Conservation (phyloP, 1,139 yeast species). For the Debaryomyces sp. region DNA sequence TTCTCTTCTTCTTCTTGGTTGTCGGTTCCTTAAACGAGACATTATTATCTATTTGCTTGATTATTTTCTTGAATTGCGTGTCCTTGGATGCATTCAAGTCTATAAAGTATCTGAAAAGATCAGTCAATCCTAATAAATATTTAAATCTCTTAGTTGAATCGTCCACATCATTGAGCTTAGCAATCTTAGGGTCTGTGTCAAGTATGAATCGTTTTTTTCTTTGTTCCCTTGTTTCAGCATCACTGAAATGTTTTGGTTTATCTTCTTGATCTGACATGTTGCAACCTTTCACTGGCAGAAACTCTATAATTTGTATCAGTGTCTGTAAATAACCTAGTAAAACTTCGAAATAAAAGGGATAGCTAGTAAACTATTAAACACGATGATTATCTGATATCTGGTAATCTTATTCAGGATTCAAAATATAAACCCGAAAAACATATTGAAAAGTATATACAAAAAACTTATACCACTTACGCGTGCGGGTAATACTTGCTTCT, state of each 20-base stretch:
- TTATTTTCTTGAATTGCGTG: conserved; percentile 55
- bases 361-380: background rate
- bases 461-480: background rate
- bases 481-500: background rate
- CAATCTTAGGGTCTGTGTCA: conserved; percentile 53
- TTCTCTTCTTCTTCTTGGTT: conserved; percentile 21
- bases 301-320: background rate
- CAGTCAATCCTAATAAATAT: conserved; percentile 80
- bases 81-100: conserved; percentile 80
- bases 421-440: background rate
- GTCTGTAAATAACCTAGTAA: background rate
- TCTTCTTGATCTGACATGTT: conserved; percentile 4
- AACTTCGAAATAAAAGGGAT: background rate
- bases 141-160: conserved; percentile 82
- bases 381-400: background rate
- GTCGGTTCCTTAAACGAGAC: conserved; percentile 27
- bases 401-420: background rate
- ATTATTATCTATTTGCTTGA: conserved; percentile 47
- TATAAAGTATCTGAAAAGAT: conserved; percentile 85
- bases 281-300: conserved; percentile 5
- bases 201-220: conserved; percentile 53
- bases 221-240: conserved; percentile 32
- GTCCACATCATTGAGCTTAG: conserved; percentile 57
- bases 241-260: background rate
- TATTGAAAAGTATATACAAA: background rate